A percentile compares a stretch with the other conserved stretches of the same genome.
Evolutionary conservation across 225 moss, liverwort and hornwort species (phyloP).

Genomic region (Marchantia paleacea): DNA sequence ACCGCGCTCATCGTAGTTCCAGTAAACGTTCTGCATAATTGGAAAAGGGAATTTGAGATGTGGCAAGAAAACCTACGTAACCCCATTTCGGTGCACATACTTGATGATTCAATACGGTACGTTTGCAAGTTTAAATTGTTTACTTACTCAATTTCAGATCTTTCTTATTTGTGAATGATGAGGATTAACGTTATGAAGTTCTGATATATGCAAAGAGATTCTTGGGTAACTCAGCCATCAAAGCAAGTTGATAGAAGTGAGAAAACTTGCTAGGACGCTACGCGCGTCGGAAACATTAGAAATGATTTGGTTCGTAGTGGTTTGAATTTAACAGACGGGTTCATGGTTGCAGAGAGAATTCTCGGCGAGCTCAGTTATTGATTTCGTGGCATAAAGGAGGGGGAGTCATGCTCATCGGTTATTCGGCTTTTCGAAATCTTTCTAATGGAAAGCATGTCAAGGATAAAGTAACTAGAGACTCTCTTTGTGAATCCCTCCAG

Average conservation of each 20-base stretch:
- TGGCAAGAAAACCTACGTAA: conserved; percentile 69
- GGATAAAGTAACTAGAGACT: conserved; percentile 65
- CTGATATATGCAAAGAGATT: too few species aligned
- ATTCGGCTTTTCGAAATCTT: conserved; percentile 72
- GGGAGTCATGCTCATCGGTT: conserved; percentile 96
- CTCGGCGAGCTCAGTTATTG: conserved; percentile 58
- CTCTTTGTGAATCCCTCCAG: conserved; percentile 66
- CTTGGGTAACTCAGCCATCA: too few species aligned
- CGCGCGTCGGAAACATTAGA: too few species aligned
- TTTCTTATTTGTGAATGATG: background rate
- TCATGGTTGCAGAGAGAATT: conserved; percentile 55
- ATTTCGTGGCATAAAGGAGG: conserved; percentile 60
- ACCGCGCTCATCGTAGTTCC: conserved; percentile 96
- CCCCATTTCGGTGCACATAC: conserved; percentile 65
- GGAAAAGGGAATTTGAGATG: conserved; percentile 82
- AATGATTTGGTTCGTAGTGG: background rate
- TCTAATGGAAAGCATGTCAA: conserved; percentile 73
- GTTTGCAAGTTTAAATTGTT: background rate
- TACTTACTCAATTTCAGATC: background rate
- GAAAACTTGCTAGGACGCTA: too few species aligned
- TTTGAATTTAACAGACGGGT: background rate
- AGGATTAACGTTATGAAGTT: background rate
- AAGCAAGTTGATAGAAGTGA: too few species aligned
- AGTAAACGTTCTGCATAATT: conserved; percentile 95
- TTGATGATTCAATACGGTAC: conserved; percentile 82